These are phyloP conservation scores for Coprinopsis marcescibilis DNA, from an alignment of 768 basidiomycete genomes.

Conservation along the genomic window DNA sequence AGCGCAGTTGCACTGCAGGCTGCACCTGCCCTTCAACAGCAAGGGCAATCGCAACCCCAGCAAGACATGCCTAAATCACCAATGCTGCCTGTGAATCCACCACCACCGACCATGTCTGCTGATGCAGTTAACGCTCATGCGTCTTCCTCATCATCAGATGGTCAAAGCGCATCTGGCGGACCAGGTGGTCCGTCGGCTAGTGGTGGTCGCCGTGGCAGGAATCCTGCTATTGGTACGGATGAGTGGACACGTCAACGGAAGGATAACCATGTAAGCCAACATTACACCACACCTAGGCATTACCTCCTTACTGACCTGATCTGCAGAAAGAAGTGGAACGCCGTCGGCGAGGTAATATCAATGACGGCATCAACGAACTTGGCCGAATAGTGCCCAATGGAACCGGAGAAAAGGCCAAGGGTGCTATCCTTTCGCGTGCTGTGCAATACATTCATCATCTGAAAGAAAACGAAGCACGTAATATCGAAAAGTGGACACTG, in stretches of 20 bases:
- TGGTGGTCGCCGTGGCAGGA: conserved; percentile 46
- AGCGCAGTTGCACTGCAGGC: conserved; percentile 49
- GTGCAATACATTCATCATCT: conserved; percentile 91
- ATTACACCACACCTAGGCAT: neutral
- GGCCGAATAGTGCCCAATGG: conserved; percentile 84
- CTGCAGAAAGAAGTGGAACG: conserved; percentile 96
- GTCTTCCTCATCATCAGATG: conserved; percentile 4
- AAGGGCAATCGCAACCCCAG: conserved; percentile 14
- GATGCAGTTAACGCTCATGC: conserved; percentile 8
- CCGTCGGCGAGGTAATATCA: conserved; percentile 90
- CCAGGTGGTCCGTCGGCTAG: conserved; percentile 20
- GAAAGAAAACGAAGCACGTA: conserved; percentile 84
- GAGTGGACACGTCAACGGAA: conserved; percentile 79
- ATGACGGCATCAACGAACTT: conserved; percentile 92
- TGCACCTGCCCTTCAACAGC: conserved; percentile 25
- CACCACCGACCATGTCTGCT: conserved; percentile 4
- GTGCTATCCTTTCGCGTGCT: conserved; percentile 80
- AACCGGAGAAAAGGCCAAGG: conserved; percentile 84
- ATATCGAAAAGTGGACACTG: conserved; percentile 91
- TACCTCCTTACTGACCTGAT: conserved; percentile 3
- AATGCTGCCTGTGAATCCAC: neutral
- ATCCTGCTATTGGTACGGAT: conserved; percentile 61
- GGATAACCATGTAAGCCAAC: conserved; percentile 65
- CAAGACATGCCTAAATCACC: conserved; percentile 6
- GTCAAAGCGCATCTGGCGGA: conserved; percentile 7